Conservation (phyloP, 495 filamentous ascomycete genomes). For the Daldinia childiae region DNA sequence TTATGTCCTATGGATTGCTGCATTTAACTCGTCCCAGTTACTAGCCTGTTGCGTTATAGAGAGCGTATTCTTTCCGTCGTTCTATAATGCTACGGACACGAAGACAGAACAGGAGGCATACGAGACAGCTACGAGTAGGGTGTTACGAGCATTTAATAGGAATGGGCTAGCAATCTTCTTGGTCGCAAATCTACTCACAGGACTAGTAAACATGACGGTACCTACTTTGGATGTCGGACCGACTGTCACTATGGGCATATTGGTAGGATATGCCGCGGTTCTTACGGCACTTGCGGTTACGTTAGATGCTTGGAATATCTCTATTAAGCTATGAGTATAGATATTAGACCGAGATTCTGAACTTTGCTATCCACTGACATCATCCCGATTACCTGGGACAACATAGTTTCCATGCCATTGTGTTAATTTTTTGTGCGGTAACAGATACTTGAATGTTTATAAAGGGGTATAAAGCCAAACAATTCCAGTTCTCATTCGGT, state of each 20-base stretch:
- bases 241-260: slow-evolving; percentile 71
- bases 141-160: slow-evolving; percentile 84
- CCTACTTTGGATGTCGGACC: slow-evolving; percentile 77
- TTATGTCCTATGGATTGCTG: slow-evolving; percentile 89
- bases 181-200: slow-evolving; percentile 87
- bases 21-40: slow-evolving; percentile 86
- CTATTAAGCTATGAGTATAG: slow-evolving; percentile 71
- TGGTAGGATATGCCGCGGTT: slow-evolving; percentile 74
- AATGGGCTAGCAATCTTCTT: slow-evolving; percentile 91
- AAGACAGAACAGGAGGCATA: slow-evolving; percentile 67
- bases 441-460: background rate
- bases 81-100: slow-evolving; percentile 64
- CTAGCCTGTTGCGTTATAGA: slow-evolving; percentile 81
- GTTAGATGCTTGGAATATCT: slow-evolving; percentile 76
- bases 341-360: background rate
- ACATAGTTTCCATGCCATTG: background rate
- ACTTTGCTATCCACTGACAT: background rate
- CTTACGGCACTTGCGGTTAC: slow-evolving; percentile 73
- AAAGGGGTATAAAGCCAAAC: background rate
- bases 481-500: background rate
- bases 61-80: slow-evolving; percentile 75
- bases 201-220: slow-evolving; percentile 84
- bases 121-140: slow-evolving; percentile 73
- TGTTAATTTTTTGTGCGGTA: background rate
- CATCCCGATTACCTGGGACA: background rate